Percentiles rank a stretch among this genome's conserved stretches.
phyloP scores from a whole-genome alignment of 192 early-diverging fungal genomes.

The Funneliformis geosporum region DNA sequence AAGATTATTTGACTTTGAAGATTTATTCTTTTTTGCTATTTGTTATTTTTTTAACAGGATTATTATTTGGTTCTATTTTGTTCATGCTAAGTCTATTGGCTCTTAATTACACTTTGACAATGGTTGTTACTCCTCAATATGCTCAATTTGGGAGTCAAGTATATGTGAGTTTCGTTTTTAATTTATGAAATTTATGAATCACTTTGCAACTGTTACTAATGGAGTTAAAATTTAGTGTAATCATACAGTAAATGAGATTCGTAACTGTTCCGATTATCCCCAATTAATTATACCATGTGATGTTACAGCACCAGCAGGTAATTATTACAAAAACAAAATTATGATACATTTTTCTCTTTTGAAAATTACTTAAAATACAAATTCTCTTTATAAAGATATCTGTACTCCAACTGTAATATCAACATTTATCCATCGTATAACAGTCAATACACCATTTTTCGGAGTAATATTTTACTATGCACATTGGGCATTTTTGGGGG shows the following conservation, averaged over 20 bases:
- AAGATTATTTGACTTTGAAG: not conserved
- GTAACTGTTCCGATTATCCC: slow-evolving; percentile 51
- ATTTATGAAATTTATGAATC: not conserved
- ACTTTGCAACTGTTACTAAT: not conserved
- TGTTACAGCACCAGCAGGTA: slow-evolving; percentile 47
- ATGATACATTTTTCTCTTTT: not conserved
- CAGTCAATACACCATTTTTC: slow-evolving; percentile 53
- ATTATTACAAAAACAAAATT: not conserved
- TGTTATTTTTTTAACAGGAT: slow-evolving; percentile 3
- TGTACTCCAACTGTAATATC: slow-evolving; percentile 63
- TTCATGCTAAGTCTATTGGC: slow-evolving; percentile 56
- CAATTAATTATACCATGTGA: slow-evolving; percentile 60
- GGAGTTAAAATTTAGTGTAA: slow-evolving; percentile 47
- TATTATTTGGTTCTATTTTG: slow-evolving; percentile 52
- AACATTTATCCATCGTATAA: slow-evolving; percentile 47
- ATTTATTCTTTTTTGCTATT: not conserved
- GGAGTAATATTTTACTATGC: slow-evolving; percentile 56
- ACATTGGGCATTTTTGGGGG: slow-evolving; percentile 55
- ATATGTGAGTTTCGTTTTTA: slow-evolving; percentile 47
- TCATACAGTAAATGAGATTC: slow-evolving; percentile 39
- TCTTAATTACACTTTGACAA: slow-evolving; percentile 56
- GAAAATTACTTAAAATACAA: not conserved
- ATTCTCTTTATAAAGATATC: slow-evolving; percentile 36
- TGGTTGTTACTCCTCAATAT: slow-evolving; percentile 60
- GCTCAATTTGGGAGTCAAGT: slow-evolving; percentile 63